Percentiles rank a stretch among this genome's conserved stretches.
phyloP scores from a whole-genome alignment of 2,329 filamentous ascomycete species.

The Lachnellula cervina region DNA sequence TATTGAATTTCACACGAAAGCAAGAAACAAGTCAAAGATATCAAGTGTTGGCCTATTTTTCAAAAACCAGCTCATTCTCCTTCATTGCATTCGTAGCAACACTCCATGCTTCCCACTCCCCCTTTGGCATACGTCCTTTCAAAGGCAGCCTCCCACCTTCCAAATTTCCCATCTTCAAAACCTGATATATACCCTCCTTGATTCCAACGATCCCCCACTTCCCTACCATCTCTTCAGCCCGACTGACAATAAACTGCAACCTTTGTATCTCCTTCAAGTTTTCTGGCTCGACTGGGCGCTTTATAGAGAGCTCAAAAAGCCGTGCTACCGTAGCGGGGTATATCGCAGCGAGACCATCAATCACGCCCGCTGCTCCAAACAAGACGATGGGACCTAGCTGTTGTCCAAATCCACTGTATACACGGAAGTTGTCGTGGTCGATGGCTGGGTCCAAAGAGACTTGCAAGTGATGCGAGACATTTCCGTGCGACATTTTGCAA shows the following conservation, averaged over 20 bases:
- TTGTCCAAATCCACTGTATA: constrained; percentile 59
- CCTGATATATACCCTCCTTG: constrained; percentile 54
- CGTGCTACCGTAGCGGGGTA: constrained; percentile 55
- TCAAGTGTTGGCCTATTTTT: background rate
- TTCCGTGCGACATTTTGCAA: constrained; percentile 62
- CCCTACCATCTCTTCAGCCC: constrained; percentile 55
- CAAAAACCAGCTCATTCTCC: constrained; percentile 4
- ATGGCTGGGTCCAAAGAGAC: constrained; percentile 54
- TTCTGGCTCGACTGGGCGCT: constrained; percentile 35
- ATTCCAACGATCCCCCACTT: constrained; percentile 56
- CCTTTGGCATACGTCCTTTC: constrained; percentile 48
- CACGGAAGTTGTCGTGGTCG: constrained; percentile 51
- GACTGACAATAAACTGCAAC: constrained; percentile 55
- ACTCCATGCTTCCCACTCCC: constrained; percentile 44
- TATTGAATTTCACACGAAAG: too few relatives aligned
- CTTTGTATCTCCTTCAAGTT: constrained; percentile 43
- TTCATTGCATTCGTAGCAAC: constrained; percentile 17
- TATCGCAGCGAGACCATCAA: constrained; percentile 60
- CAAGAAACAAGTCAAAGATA: background rate
- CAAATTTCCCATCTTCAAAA: constrained; percentile 50
- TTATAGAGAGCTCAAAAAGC: constrained; percentile 45
- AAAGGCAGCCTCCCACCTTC: constrained; percentile 55
- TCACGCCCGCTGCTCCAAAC: constrained; percentile 58
- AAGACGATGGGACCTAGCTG: constrained; percentile 56
- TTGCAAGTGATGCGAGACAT: constrained; percentile 56